A percentile compares a stretch with the other conserved stretches of the same genome.
These are phyloP conservation scores for Poa pratensis DNA, from an alignment of 176 grass and related monocot genomes.

Conservation along the genomic window DNA sequence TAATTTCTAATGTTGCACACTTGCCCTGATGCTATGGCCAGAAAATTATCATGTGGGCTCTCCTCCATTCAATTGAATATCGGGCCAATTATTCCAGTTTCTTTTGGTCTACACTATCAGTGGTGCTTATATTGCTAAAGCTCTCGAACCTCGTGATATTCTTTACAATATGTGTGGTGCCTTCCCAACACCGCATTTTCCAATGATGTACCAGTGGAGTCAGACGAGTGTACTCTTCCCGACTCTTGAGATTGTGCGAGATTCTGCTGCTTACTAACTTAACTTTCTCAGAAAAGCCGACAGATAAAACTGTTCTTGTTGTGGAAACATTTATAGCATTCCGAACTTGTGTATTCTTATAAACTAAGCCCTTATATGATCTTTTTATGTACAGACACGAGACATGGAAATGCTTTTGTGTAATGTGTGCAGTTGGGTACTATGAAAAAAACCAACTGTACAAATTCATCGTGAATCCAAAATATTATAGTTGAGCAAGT, in stretches of 20 bases:
- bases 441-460: background rate
- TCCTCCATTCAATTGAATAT: background rate
- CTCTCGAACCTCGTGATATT: background rate
- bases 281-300: background rate
- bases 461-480: background rate
- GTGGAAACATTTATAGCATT: background rate
- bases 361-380: background rate
- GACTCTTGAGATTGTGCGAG: background rate
- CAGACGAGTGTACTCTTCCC: background rate
- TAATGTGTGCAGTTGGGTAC: too few relatives aligned
- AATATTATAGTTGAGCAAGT: too few relatives aligned
- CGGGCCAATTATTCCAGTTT: background rate
- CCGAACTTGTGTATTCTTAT: background rate
- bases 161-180: background rate
- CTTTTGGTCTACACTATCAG: background rate
- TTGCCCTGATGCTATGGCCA: background rate
- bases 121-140: background rate
- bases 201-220: background rate
- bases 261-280: background rate
- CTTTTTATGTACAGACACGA: too few relatives aligned
- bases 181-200: background rate
- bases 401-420: too few relatives aligned
- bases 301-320: background rate
- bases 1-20: background rate
- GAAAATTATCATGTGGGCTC: background rate